These are phyloP conservation scores for Oidium heveae DNA, from an alignment of 2,329 filamentous ascomycete genomes.

Conservation along the genomic window DNA sequence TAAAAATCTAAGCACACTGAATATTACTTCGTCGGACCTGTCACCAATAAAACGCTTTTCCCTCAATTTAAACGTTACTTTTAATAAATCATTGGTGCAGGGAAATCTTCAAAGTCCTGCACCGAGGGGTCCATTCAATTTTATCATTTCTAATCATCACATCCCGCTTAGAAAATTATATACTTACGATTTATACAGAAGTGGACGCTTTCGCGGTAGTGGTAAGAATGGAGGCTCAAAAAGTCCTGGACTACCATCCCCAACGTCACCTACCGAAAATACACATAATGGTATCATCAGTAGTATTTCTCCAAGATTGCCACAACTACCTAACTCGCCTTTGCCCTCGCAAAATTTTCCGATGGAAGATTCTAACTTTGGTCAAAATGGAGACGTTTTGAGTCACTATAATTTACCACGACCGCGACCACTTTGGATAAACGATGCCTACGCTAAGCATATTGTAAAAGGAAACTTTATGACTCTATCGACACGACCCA, in stretches of 20 bases:
- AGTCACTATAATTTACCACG: slow-evolving; percentile 37
- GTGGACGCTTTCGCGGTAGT: slow-evolving; percentile 31
- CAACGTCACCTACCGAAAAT: slow-evolving; percentile 15
- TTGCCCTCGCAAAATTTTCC: slow-evolving; percentile 41
- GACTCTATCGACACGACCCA: slow-evolving; percentile 77
- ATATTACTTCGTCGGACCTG: too few relatives aligned
- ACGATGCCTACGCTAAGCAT: slow-evolving; percentile 50
- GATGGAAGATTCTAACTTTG: slow-evolving; percentile 28
- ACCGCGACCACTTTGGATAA: slow-evolving; percentile 48
- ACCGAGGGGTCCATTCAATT: neutral
- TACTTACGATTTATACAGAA: slow-evolving; percentile 16
- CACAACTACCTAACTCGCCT: slow-evolving; percentile 35
- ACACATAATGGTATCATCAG: slow-evolving; percentile 16
- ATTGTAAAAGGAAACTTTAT: slow-evolving; percentile 97
- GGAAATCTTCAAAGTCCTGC: too few relatives aligned
- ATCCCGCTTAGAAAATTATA: neutral
- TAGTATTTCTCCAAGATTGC: slow-evolving; percentile 27
- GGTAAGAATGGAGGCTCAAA: slow-evolving; percentile 26
- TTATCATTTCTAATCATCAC: neutral
- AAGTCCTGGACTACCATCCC: slow-evolving; percentile 24
- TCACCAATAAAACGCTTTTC: too few relatives aligned
- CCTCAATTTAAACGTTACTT: too few relatives aligned
- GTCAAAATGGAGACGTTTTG: slow-evolving; percentile 22
- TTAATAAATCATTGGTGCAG: too few relatives aligned
- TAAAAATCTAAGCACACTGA: too few relatives aligned